phyloP scores from a whole-genome alignment of 768 basidiomycete species.

The Dentipellis fragilis region DNA sequence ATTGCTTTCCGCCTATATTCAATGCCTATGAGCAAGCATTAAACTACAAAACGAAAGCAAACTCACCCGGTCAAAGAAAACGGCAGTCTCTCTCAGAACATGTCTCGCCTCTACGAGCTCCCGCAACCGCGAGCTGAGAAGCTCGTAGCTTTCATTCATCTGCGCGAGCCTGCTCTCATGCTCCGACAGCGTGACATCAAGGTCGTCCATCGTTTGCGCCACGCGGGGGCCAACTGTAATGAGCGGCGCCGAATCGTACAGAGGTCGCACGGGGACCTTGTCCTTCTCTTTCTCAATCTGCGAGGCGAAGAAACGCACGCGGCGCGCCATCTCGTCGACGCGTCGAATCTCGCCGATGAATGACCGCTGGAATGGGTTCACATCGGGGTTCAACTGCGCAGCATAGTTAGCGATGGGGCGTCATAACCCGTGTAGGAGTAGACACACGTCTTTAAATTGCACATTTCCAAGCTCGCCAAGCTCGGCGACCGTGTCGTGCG shows the following conservation, averaged over 20 bases:
- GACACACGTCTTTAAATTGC: constrained; percentile 90
- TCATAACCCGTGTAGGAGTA: not conserved
- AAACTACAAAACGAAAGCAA: not conserved
- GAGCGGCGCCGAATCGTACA: constrained; percentile 79
- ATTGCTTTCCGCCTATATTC: constrained; percentile 62
- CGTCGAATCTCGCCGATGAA: constrained; percentile 94
- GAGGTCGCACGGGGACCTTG: constrained; percentile 70
- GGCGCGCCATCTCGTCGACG: constrained; percentile 92
- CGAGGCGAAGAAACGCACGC: constrained; percentile 78
- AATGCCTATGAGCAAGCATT: not conserved
- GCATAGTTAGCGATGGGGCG: not conserved
- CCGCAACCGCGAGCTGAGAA: constrained; percentile 71
- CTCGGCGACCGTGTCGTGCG: constrained; percentile 92
- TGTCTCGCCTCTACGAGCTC: constrained; percentile 91
- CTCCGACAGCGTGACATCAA: constrained; percentile 78
- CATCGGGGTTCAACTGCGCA: constrained; percentile 76
- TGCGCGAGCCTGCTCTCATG: constrained; percentile 75
- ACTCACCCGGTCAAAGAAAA: constrained; percentile 84
- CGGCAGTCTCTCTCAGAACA: constrained; percentile 89
- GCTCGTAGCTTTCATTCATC: constrained; percentile 93
- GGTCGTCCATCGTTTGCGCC: constrained; percentile 87
- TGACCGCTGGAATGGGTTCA: constrained; percentile 97
- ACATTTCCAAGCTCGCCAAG: constrained; percentile 93
- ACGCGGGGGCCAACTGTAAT: constrained; percentile 87
- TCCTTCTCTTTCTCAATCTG: constrained; percentile 87